Percentiles rank a stretch among this genome's conserved stretches.
Evolutionary conservation across 1,139 yeast species (phyloP).

Genomic region (Suhomyces choctaworum): DNA sequence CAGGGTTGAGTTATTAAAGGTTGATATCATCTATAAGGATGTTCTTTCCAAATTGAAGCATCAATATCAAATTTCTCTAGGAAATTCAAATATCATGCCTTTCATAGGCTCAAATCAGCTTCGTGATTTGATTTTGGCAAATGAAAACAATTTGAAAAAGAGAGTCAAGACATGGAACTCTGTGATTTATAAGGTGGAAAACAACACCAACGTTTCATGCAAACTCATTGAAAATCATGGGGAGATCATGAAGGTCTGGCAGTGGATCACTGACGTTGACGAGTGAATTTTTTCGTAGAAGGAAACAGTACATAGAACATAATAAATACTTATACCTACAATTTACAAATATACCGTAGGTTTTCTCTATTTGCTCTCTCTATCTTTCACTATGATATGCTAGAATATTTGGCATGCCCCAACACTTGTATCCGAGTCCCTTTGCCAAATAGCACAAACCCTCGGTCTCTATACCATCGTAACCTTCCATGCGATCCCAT

Average conservation of each 20-base stretch:
- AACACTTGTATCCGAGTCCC: slow-evolving; percentile 45
- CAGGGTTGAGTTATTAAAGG: slow-evolving; percentile 30
- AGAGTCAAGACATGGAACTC: slow-evolving; percentile 59
- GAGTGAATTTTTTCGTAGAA: slow-evolving; percentile 3
- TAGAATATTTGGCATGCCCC: slow-evolving; percentile 43
- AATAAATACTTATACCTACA: slow-evolving; percentile 2
- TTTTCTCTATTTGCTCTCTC: not conserved
- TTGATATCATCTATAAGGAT: slow-evolving; percentile 40
- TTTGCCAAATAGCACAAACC: slow-evolving; percentile 52
- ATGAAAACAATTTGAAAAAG: slow-evolving; percentile 45
- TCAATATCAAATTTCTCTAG: slow-evolving; percentile 37
- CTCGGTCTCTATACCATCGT: slow-evolving; percentile 56
- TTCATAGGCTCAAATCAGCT: slow-evolving; percentile 75
- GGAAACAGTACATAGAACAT: slow-evolving; percentile 5
- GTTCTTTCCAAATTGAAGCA: slow-evolving; percentile 48
- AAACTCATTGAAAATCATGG: slow-evolving; percentile 75
- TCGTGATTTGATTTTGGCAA: slow-evolving; percentile 64
- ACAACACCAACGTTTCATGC: slow-evolving; percentile 60
- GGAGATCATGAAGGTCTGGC: slow-evolving; percentile 87
- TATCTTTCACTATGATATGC: slow-evolving; percentile 23
- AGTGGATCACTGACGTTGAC: slow-evolving; percentile 63
- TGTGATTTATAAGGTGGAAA: slow-evolving; percentile 63
- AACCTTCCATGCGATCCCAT: slow-evolving; percentile 51
- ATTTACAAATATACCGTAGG: not conserved
- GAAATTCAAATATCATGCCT: slow-evolving; percentile 34